phyloP scores from a whole-genome alignment of 352 stramenopile species.

The Phytophthora cajani region DNA sequence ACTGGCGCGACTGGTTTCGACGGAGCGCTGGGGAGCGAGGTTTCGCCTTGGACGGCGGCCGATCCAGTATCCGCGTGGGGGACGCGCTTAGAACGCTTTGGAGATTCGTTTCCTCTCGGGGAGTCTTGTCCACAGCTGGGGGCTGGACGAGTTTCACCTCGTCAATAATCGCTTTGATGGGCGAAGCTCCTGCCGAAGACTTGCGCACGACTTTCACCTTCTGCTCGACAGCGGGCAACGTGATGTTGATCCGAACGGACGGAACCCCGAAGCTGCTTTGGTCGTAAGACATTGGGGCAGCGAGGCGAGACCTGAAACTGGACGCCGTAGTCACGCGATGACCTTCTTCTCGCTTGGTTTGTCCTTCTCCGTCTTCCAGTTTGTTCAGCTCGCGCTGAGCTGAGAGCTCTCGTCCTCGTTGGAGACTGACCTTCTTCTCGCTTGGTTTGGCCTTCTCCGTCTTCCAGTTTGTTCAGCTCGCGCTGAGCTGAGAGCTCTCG shows the following conservation, averaged over 20 bases:
- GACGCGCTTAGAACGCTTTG: slow-evolving; percentile 29
- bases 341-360: slow-evolving; percentile 1
- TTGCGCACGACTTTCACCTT: slow-evolving; percentile 16
- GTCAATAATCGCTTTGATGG: slow-evolving; percentile 18
- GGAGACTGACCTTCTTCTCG: slow-evolving; percentile 16
- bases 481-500: slow-evolving; percentile 33
- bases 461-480: slow-evolving; percentile 18
- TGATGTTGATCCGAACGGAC: slow-evolving; percentile 51
- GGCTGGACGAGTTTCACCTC: slow-evolving; percentile 9
- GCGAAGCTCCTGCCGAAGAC: slow-evolving; percentile 9
- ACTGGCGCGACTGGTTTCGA: slow-evolving; percentile 11
- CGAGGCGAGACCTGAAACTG: slow-evolving; percentile 1
- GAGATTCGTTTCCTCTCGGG: slow-evolving; percentile 7
- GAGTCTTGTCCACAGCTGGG: background rate
- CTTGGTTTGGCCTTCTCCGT: background rate
- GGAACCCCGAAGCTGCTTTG: slow-evolving; percentile 18
- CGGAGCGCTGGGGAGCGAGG: slow-evolving; percentile 8
- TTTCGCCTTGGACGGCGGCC: slow-evolving; percentile 13
- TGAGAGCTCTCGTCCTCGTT: slow-evolving; percentile 31
- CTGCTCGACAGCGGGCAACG: slow-evolving; percentile 38
- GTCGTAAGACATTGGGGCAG: slow-evolving; percentile 6
- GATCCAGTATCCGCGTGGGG: slow-evolving; percentile 27
- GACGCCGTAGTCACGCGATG: background rate
- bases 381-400: slow-evolving; percentile 21
- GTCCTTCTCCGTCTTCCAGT: slow-evolving; percentile 4